Percentiles rank a stretch among this genome's conserved stretches.
Conservation (phyloP, 2,329 filamentous ascomycete genomes). For the Ambrosiella cleistominuta region DNA sequence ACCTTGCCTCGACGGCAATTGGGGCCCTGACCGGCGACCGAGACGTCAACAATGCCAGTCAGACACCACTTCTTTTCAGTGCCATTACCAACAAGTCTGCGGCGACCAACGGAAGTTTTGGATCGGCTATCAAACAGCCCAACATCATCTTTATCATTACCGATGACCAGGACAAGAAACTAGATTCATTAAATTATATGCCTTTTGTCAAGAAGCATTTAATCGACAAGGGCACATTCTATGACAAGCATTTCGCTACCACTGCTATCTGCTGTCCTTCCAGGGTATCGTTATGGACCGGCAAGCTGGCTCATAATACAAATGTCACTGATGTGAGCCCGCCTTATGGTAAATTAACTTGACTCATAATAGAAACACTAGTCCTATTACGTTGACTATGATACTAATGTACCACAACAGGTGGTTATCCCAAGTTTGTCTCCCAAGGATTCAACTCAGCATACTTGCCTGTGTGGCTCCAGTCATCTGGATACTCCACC, state of each 20-base stretch:
- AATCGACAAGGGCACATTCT: slow-evolving; percentile 37
- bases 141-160: slow-evolving; percentile 50
- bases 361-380: not conserved
- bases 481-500: slow-evolving; percentile 32
- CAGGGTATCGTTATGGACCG: slow-evolving; percentile 41
- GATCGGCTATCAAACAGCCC: slow-evolving; percentile 18
- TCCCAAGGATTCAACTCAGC: slow-evolving; percentile 30
- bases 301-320: slow-evolving; percentile 44
- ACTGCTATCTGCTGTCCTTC: slow-evolving; percentile 49
- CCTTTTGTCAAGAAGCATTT: slow-evolving; percentile 37
- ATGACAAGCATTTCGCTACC: slow-evolving; percentile 44
- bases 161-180: slow-evolving; percentile 47
- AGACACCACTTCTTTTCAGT: not conserved
- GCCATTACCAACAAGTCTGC: not conserved
- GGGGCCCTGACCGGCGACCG: not conserved
- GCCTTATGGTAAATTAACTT: slow-evolving; percentile 31
- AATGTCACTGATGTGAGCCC: slow-evolving; percentile 36
- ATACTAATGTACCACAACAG: slow-evolving; percentile 13
- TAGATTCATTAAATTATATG: slow-evolving; percentile 42
- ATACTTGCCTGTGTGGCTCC: slow-evolving; percentile 34
- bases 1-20: not conserved
- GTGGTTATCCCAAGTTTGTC: slow-evolving; percentile 32
- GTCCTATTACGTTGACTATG: slow-evolving; percentile 12
- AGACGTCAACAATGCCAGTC: not conserved
- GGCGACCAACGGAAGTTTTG: not conserved